Base-by-base conservation (phyloP, 768 basidiomycete genomes). In the Tricholoma hemisulphureum region DNA sequence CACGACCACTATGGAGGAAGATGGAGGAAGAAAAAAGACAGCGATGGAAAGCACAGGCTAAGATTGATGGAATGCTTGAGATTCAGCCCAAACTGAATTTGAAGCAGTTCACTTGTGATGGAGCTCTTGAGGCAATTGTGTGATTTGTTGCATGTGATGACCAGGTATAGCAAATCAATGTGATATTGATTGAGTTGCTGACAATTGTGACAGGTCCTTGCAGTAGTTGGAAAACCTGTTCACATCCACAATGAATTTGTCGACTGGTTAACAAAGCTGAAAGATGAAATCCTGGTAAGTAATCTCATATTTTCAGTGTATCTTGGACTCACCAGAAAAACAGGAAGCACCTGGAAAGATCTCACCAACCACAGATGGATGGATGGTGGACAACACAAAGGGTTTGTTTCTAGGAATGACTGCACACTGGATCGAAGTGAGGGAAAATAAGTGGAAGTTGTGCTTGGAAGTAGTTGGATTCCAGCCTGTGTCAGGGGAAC, bases 341-440 rank as follows among this genome's bases (percentile, higher is more conserved):
- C 26, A 66, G 67, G 51, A 14, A 6, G 60, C 63, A 13, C 65
- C 67, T 13, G 65, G 67, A 20, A 65, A 62, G 35, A 50, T 64
- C 8, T 69, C 61, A 3, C 58, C 65, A 5, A 67, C 64, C 1
- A 31, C 37, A 6, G 65, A 68, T 56, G 52, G 31, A 10, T 68
- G 67, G 67, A 57, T 60, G 3, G 62, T 59, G 4, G 59, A 68
- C 59, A n/a, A 70, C 20, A 60, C 59, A 2, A 49, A 41, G 20
- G 39, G 39, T 41, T 41, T 10, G 13, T 20, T 41, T 21, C 34
- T 73, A 9, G 71, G 71, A 0, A 32, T 69, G 60, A 64, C 58
- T 7, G 56, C 51, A 3, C 64, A 63, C 37, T 63, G 60, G 68
- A 69, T 74, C 23, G 51, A 66, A 0, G 61, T 67, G n/a, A 56